Percentiles rank a stretch among this genome's conserved stretches.
Evolutionary conservation across 495 filamentous ascomycete species (phyloP).

Genomic region (Penicillium chermesinum): DNA sequence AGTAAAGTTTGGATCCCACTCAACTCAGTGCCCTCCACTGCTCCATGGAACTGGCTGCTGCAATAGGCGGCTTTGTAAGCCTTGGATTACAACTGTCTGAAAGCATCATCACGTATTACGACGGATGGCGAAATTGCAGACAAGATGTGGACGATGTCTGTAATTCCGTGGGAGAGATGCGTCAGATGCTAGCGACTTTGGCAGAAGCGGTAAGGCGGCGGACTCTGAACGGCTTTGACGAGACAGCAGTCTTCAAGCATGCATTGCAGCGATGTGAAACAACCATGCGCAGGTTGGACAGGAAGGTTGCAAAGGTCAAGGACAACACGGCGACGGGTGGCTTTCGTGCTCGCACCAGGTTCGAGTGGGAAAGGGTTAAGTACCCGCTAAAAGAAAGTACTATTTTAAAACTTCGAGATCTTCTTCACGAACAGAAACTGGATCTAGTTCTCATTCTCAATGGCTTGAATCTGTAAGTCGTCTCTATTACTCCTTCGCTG

Average conservation of each 20-base stretch:
- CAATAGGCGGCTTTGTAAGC: neutral
- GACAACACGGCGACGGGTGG: neutral
- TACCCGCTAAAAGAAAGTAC: neutral
- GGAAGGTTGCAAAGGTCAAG: neutral
- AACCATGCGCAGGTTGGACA: neutral
- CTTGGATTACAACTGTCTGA: neutral
- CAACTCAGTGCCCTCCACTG: neutral
- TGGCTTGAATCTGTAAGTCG: neutral
- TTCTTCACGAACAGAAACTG: neutral
- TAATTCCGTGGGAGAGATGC: conserved; percentile 1
- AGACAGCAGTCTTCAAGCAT: neutral
- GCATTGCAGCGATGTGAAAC: neutral
- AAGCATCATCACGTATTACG: neutral
- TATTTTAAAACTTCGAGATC: neutral
- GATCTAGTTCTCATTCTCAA: neutral
- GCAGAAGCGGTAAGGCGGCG: neutral
- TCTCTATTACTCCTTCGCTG: neutral
- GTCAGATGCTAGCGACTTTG: conserved; percentile 8
- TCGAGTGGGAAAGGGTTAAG: neutral
- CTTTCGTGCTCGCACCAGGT: neutral
- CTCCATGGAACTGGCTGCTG: neutral
- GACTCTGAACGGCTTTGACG: neutral
- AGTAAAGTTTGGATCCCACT: too few species aligned
- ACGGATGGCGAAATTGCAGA: neutral
- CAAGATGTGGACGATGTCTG: neutral